Evolutionary conservation across 371 early-diverging fungal genomes (phyloP).

Genomic region (Polyrhizophydium stewartii): DNA sequence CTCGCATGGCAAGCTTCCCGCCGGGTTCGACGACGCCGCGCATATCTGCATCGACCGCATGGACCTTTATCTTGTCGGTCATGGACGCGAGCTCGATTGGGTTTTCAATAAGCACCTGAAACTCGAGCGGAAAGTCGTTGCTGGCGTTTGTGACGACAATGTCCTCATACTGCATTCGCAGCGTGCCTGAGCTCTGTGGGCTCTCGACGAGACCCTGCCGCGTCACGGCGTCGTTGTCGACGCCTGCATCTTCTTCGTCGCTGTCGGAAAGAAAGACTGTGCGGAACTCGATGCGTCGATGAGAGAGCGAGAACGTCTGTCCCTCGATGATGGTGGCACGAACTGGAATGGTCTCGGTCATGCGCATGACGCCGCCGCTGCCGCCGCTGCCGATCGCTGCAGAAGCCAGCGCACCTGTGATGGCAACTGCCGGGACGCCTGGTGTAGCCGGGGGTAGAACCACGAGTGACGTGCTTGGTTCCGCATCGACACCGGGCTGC

Average conservation of each 20-base stretch:
- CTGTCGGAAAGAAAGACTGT: conserved; percentile 32
- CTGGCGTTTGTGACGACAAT: conserved; percentile 66
- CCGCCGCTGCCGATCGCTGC: background rate
- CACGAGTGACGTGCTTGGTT: background rate
- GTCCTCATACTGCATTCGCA: conserved; percentile 33
- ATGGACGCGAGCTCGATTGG: conserved; percentile 29
- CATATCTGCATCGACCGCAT: conserved; percentile 51
- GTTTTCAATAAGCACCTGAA: conserved; percentile 63
- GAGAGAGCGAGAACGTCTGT: conserved; percentile 60
- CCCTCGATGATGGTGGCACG: conserved; percentile 63
- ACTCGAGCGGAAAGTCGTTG: conserved; percentile 56
- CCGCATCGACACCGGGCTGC: background rate
- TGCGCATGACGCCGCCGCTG: conserved; percentile 52
- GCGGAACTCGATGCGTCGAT: conserved; percentile 59
- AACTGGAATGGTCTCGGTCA: conserved; percentile 67
- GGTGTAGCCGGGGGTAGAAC: background rate
- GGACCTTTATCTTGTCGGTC: conserved; percentile 22
- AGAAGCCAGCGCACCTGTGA: background rate
- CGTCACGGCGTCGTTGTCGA: background rate
- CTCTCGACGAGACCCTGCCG: background rate
- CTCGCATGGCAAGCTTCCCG: conserved; percentile 45
- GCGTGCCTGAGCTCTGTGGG: no score
- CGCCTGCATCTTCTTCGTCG: conserved; percentile 31
- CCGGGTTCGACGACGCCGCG: conserved; percentile 58
- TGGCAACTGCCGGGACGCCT: background rate